A percentile compares a stretch with the other conserved stretches of the same genome.
These are phyloP conservation scores for Fusarium sacchari DNA, from an alignment of 2,329 filamentous ascomycete genomes.

Conservation along the genomic window DNA sequence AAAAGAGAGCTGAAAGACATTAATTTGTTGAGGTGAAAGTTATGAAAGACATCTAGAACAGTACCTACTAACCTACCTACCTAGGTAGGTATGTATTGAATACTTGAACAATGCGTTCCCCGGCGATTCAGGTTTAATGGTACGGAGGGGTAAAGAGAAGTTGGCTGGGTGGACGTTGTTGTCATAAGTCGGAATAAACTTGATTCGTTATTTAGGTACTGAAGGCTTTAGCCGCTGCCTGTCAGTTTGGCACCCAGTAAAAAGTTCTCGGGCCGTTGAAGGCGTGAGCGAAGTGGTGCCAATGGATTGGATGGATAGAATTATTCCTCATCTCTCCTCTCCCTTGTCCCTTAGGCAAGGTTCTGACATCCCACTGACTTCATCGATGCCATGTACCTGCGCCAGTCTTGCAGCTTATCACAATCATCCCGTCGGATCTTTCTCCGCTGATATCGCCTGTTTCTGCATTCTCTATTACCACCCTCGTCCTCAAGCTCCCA, in stretches of 20 bases:
- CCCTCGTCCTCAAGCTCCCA: not conserved
- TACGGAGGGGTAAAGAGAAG: slow-evolving; percentile 11
- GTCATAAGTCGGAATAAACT: slow-evolving; percentile 23
- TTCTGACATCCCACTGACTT: slow-evolving; percentile 29
- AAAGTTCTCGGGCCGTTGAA: slow-evolving; percentile 36
- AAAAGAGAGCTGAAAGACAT: not conserved
- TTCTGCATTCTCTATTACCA: slow-evolving; percentile 7
- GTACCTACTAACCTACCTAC: too few species aligned
- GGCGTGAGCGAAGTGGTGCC: slow-evolving; percentile 27
- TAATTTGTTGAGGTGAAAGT: slow-evolving; percentile 1
- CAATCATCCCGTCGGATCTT: slow-evolving; percentile 27
- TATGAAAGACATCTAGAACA: not conserved
- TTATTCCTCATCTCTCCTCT: slow-evolving; percentile 12
- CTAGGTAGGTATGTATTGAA: not conserved
- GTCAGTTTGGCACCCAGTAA: slow-evolving; percentile 27
- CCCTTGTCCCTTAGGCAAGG: slow-evolving; percentile 5
- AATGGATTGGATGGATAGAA: too few species aligned
- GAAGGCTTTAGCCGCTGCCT: slow-evolving; percentile 24
- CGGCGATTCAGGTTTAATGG: not conserved
- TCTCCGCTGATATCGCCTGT: slow-evolving; percentile 12
- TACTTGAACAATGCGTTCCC: not conserved
- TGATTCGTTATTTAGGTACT: slow-evolving; percentile 19
- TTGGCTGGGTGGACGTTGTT: slow-evolving; percentile 3
- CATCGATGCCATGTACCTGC: slow-evolving; percentile 38
- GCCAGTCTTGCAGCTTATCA: slow-evolving; percentile 36